A percentile compares a stretch with the other conserved stretches of the same genome.
These are phyloP conservation scores for Parsonsia alboflavescens DNA, from an alignment of 257 asterid species.

Conservation along the genomic window DNA sequence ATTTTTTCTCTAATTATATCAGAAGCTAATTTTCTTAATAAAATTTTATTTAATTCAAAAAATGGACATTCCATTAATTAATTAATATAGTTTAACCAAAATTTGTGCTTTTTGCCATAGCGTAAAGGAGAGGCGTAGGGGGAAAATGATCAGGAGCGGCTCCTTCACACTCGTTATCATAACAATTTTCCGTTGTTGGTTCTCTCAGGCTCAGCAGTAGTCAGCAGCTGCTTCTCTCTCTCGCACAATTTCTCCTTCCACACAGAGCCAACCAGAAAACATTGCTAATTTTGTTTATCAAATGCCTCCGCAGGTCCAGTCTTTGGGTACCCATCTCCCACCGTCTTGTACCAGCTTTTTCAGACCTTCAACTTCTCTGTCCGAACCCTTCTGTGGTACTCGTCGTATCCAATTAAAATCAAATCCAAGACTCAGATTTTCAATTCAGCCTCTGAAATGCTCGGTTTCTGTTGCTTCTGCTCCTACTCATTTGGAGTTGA, in stretches of 20 bases:
- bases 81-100: too few relatives aligned
- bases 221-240: not conserved
- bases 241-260: not conserved
- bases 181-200: not conserved
- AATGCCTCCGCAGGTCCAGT: slow-evolving; percentile 59
- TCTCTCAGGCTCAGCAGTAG: not conserved
- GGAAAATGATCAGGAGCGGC: too few relatives aligned
- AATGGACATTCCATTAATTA: too few relatives aligned
- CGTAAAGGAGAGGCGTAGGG: too few relatives aligned
- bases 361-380: slow-evolving; percentile 20
- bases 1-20: too few relatives aligned
- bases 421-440: slow-evolving; percentile 18
- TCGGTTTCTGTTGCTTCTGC: slow-evolving; percentile 59
- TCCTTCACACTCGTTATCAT: not conserved
- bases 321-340: slow-evolving; percentile 28
- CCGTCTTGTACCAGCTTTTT: slow-evolving; percentile 28
- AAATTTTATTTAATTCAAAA: too few relatives aligned
- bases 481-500: slow-evolving; percentile 39
- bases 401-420: slow-evolving; percentile 23
- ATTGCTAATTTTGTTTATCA: not conserved
- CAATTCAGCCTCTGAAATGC: slow-evolving; percentile 40
- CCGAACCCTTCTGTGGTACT: slow-evolving; percentile 16
- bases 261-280: not conserved
- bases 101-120: too few relatives aligned
- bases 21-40: too few relatives aligned